Evolutionary conservation across 1,284 basidiomycete genomes (phyloP), one percentile per base, ranked within the genome.

Genomic region (Ceratobasidium sp.): DNA sequence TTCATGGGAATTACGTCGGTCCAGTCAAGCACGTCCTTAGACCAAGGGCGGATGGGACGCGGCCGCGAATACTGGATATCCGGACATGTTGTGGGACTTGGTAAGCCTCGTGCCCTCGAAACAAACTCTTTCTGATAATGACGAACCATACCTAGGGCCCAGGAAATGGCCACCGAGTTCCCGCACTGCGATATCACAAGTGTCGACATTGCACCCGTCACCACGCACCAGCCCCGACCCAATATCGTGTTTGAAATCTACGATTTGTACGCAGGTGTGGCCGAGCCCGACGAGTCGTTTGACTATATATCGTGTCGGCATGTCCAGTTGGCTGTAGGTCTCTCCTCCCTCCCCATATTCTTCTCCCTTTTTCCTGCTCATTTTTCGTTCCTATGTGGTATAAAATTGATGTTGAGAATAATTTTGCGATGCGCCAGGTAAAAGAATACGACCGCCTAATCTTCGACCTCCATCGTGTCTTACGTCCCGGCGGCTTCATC

Each of bases 381-480:
- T 39, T 51, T 19, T 27, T 27, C 24, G 34, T 6, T 37, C 34
- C 34, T n/a, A n/a, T 37, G 34, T 37, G 34, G 9, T 37, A 37
- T 37, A 5, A 8, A n/a, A 31, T 1, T 43, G 14, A 31, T 2
- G 24, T 8, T 13, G 19, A 22, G 6, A 14, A 19, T 31, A 11
- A 48, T 9, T 5, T 37, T 37, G 9, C 29, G 4, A 37, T 37
- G 34, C 34, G 34, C 34, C 34, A 73, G 69, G 69, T 73, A 16
- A 73, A 73, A 46, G 69, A 73, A 62, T 73, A 73, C 41, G 69
- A 73, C 37, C 58, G 69, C 3, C 69, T 73, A 8, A 29, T 73
- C 6, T 73, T 62, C 24, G 69, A 73, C 19, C 37, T 73, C 5
- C 59, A 73, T 24, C 58, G 69, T 0, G 69, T 73, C 24, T n/a